phyloP scores from a whole-genome alignment of 2,329 filamentous ascomycete species.

The Talaromyces piceae region DNA sequence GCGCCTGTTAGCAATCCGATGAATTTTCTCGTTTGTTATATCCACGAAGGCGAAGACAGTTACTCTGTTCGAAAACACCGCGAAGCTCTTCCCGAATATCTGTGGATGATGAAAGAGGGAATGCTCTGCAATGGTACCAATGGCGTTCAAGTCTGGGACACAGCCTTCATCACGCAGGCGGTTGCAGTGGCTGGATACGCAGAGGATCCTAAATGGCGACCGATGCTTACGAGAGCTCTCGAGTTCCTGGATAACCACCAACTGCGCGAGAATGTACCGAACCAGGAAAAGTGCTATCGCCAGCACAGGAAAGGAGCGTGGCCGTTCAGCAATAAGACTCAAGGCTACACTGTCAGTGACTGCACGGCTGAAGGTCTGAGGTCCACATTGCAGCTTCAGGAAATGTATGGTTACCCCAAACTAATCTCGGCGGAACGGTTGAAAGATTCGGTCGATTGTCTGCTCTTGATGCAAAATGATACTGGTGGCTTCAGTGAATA shows the following conservation, averaged over 20 bases:
- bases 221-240: constrained; percentile 76
- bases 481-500: constrained; percentile 87
- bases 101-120: constrained; percentile 89
- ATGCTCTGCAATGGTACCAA: constrained; percentile 96
- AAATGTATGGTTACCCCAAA: constrained; percentile 64
- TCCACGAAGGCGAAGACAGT: constrained; percentile 71
- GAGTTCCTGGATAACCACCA: constrained; percentile 86
- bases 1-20: constrained; percentile 86
- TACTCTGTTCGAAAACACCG: constrained; percentile 66
- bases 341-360: constrained; percentile 93
- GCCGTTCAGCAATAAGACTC: constrained; percentile 87
- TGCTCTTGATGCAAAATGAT: constrained; percentile 83
- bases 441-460: constrained; percentile 80
- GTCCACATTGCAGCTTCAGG: constrained; percentile 75
- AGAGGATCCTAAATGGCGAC: constrained; percentile 66
- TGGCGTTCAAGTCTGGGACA: constrained; percentile 97
- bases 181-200: constrained; percentile 71
- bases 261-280: constrained; percentile 71
- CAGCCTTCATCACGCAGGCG: constrained; percentile 78
- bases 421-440: constrained; percentile 70
- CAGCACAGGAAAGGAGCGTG: constrained; percentile 89
- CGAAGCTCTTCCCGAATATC: constrained; percentile 73
- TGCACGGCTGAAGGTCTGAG: constrained; percentile 90
- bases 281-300: constrained; percentile 76
- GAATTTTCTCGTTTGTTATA: constrained; percentile 81